These are phyloP conservation scores for Ganoderma meredithae DNA, from an alignment of 1,284 basidiomycete species.

Conservation along the genomic window DNA sequence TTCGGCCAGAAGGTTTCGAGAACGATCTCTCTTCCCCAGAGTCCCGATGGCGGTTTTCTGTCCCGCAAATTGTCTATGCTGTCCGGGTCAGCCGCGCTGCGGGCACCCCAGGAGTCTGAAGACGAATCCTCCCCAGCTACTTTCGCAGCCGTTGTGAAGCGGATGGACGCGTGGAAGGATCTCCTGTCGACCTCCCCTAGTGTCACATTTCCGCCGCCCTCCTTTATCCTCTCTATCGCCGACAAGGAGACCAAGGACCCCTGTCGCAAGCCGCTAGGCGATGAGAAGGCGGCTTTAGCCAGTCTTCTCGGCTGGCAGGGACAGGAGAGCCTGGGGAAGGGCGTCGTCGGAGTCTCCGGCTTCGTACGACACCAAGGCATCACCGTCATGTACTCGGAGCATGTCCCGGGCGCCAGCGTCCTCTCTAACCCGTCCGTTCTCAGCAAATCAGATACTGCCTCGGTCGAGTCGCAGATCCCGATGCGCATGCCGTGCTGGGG, in stretches of 20 bases:
- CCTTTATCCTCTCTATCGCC: constrained; percentile 55
- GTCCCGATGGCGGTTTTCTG: constrained; percentile 29
- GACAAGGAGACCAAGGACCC: constrained; percentile 52
- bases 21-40: constrained; percentile 21
- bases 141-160: constrained; percentile 49
- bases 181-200: constrained; percentile 62
- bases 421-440: constrained; percentile 27
- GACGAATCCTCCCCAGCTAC: constrained; percentile 19
- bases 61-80: constrained; percentile 57
- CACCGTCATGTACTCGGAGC: constrained; percentile 59
- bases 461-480: constrained; percentile 26
- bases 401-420: constrained; percentile 44
- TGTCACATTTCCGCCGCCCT: constrained; percentile 53
- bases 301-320: constrained; percentile 68
- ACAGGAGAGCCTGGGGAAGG: constrained; percentile 50
- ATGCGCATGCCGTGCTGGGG: constrained; percentile 40
- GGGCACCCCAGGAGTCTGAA: constrained; percentile 15
- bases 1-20: constrained; percentile 27
- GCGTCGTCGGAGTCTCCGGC: constrained; percentile 58
- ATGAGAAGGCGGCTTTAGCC: constrained; percentile 59
- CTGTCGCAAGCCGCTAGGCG: constrained; percentile 53
- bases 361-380: constrained; percentile 69
- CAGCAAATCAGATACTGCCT: constrained; percentile 28
- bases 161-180: constrained; percentile 47
- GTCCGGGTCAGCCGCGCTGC: constrained; percentile 35